Evolutionary conservation across 345 rosid species (phyloP), one percentile per base, ranked within the genome.

Genomic region (Boechera stricta): DNA sequence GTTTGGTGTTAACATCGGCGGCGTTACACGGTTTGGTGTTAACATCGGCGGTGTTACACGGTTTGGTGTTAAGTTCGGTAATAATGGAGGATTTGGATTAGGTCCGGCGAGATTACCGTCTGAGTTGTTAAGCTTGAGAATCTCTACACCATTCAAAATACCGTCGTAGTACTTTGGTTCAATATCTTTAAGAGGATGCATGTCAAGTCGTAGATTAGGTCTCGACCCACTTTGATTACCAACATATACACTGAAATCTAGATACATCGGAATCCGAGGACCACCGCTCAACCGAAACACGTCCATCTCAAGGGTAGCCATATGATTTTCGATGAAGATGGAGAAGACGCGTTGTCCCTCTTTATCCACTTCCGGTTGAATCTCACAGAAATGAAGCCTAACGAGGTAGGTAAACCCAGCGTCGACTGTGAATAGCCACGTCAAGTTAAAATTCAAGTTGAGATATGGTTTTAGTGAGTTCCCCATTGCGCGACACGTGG

Each of bases 141-240:
- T 80, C 80, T 86, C 90, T 31, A 80, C 45, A 6, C 90, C 88
- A 45, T 83, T 84, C 55, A 86, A 67, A 32, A 81, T 79, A 2
- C 72, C 80, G 26, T 80, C 83, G 13, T 56, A 21, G 39, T 57
- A 48, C 0, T 0, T 0, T 15, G 74, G 47, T 0, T 0, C 1
- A 0, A 0, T 2, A 0, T 6, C 31, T 0, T 0, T 12, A 0
- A 2, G 21, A 64, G 82, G 75, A 42, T 63, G 39, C 71, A 59
- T 12, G 3, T 64, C 76, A 53, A 84, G 49, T 8, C 71, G 81
- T 21, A 86, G 67, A 26, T 64, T 49, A 28, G 51, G 51, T 7
- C 52, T 70, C 41, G 12, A 52, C 31, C 53, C 53, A 16, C 6
- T 63, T 8, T 49, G 10, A 5, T 1, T 1, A 28, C 9, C 74